These are phyloP conservation scores for Cyanidium caldarium DNA, from an alignment of 23 red algal species.

Conservation along the genomic window DNA sequence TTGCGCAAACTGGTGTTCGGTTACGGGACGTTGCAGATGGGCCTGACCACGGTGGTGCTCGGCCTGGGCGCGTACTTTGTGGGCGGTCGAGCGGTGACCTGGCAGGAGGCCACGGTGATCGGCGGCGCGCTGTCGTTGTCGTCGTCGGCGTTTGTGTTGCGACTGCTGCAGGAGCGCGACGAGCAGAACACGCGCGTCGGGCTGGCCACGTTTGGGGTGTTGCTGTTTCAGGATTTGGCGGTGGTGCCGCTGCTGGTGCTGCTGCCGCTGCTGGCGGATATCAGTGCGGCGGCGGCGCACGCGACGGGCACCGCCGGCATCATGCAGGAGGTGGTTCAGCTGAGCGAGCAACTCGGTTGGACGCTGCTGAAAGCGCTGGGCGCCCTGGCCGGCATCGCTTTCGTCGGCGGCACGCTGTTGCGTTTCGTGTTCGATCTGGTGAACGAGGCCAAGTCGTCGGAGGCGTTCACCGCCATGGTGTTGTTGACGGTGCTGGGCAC, in stretches of 20 bases:
- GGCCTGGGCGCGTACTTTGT: conserved; percentile 58
- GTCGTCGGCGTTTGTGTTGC: conserved; percentile 80
- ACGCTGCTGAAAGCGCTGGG: conserved; percentile 10
- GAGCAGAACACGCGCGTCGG: conserved; percentile 59
- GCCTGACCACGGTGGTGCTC: conserved; percentile 28
- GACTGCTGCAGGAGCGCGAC: conserved; percentile 64
- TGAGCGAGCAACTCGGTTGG: conserved; percentile 10
- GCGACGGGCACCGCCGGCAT: neutral
- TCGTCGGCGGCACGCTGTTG: conserved; percentile 52
- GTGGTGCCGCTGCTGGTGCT: conserved; percentile 76
- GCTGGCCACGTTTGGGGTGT: conserved; percentile 67
- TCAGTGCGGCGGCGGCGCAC: neutral
- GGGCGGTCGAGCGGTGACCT: conserved; percentile 20
- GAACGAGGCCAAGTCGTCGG: conserved; percentile 43
- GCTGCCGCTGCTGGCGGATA: conserved; percentile 39
- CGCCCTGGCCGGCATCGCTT: conserved; percentile 32
- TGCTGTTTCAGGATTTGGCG: conserved; percentile 91
- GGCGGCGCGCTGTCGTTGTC: conserved; percentile 69
- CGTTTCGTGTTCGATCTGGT: conserved; percentile 65
- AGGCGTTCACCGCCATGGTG: conserved; percentile 78
- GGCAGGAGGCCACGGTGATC: conserved; percentile 50
- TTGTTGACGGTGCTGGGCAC: conserved; percentile 90
- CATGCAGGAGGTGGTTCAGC: conserved; percentile 1
- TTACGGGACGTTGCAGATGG: conserved; percentile 54
- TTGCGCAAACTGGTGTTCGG: conserved; percentile 80